These are phyloP conservation scores for Senecio squalidus DNA, from an alignment of 140 eudicot genomes.

Conservation along the genomic window DNA sequence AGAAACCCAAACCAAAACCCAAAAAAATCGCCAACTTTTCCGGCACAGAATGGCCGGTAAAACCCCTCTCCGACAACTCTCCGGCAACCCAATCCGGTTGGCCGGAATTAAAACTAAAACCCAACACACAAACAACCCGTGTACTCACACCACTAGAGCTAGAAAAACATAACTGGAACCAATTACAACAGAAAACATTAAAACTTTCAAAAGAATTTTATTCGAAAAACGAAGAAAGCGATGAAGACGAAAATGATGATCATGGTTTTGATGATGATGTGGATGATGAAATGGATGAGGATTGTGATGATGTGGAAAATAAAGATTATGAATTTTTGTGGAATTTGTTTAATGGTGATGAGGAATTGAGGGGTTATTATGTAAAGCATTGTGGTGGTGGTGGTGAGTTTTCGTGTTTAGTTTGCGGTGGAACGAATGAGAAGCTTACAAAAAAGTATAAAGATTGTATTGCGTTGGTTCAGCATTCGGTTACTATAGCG, in stretches of 20 bases:
- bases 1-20: conserved; percentile 6
- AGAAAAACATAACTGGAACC: conserved; percentile 27
- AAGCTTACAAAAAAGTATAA: conserved; percentile 53
- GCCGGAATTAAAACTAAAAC: conserved; percentile 42
- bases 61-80: conserved; percentile 24
- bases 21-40: conserved; percentile 22
- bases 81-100: conserved; percentile 32
- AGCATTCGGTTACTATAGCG: conserved; percentile 53
- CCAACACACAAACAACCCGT: conserved; percentile 19
- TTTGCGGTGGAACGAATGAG: conserved; percentile 54
- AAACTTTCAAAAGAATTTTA: conserved; percentile 34
- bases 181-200: conserved; percentile 41
- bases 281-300: conserved; percentile 30
- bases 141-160: conserved; percentile 40
- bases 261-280: conserved; percentile 27
- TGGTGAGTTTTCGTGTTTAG: conserved; percentile 76
- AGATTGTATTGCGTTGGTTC: conserved; percentile 68
- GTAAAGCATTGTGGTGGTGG: conserved; percentile 54
- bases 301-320: conserved; percentile 24
- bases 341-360: conserved; percentile 42
- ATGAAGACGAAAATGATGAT: conserved; percentile 6
- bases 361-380: conserved; percentile 48
- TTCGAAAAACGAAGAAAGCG: conserved; percentile 5
- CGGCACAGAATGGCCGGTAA: conserved; percentile 65
- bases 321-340: conserved; percentile 34